Percentiles rank a stretch among this genome's conserved stretches.
phyloP scores from a whole-genome alignment of 805 yeast genomes.

The Ogataea parapolymorpha region DNA sequence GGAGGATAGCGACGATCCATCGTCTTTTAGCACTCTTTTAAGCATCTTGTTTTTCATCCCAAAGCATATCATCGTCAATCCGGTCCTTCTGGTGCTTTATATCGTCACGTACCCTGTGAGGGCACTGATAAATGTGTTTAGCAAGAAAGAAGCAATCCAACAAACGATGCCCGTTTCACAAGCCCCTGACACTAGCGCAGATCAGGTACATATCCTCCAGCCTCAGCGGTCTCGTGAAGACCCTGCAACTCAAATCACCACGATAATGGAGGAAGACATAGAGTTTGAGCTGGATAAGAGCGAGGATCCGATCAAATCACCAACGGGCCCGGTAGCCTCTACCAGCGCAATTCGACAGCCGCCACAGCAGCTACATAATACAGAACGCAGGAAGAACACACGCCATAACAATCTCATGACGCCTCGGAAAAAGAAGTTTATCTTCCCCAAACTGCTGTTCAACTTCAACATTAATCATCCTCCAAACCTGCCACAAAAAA shows the following conservation, averaged over 20 bases:
- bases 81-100: conserved; percentile 47
- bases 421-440: conserved; percentile 28
- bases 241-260: conserved; percentile 21
- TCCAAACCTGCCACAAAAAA: conserved; percentile 43
- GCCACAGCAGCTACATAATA: conserved; percentile 4
- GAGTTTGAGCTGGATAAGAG: conserved; percentile 33
- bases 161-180: not conserved
- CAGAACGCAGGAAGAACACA: not conserved
- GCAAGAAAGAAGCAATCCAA: not conserved
- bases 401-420: not conserved
- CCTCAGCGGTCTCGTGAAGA: conserved; percentile 4
- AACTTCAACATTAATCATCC: conserved; percentile 33
- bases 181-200: not conserved
- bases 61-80: conserved; percentile 48
- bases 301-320: conserved; percentile 35
- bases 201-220: not conserved
- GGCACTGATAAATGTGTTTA: conserved; percentile 20
- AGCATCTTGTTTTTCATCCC: conserved; percentile 45
- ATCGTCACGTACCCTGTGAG: conserved; percentile 56
- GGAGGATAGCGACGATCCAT: conserved; percentile 7
- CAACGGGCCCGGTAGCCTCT: conserved; percentile 21
- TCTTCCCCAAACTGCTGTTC: conserved; percentile 34
- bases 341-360: conserved; percentile 5
- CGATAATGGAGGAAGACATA: conserved; percentile 34
- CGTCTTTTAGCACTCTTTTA: conserved; percentile 22